Conservation (phyloP, 345 rosid genomes). For the Dimocarpus longan region DNA sequence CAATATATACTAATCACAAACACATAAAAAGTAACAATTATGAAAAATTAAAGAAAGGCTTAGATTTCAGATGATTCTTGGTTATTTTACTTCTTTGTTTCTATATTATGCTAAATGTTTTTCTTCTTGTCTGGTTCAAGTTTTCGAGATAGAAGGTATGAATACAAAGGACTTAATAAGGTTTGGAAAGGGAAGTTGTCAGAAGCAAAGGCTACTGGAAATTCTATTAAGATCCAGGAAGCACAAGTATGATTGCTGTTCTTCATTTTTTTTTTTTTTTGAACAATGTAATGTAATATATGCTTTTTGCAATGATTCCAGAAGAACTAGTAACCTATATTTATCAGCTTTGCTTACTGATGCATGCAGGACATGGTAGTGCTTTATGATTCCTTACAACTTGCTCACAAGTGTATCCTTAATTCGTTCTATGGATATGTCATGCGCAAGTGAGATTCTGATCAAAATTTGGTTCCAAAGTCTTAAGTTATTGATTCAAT, state of each 20-base stretch:
- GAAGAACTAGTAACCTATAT: conserved; percentile 8
- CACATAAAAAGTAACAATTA: too few relatives aligned
- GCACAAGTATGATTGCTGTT: conserved; percentile 64
- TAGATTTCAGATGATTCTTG: too few relatives aligned
- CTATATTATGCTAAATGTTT: conserved; percentile 24
- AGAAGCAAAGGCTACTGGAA: conserved; percentile 95
- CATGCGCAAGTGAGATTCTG: conserved; percentile 89
- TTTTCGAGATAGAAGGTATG: conserved; percentile 98
- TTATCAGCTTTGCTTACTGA: conserved; percentile 27
- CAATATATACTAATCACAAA: too few relatives aligned
- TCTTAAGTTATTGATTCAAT: conserved; percentile 12
- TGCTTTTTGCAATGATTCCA: conserved; percentile 4
- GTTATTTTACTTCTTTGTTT: neutral
- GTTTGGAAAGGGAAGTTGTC: conserved; percentile 96
- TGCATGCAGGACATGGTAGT: conserved; percentile 91
- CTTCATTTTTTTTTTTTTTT: conserved; percentile 12
- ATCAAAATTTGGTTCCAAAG: conserved; percentile 18
- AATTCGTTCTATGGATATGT: conserved; percentile 99
- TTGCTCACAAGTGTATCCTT: conserved; percentile 95
- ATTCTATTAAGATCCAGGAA: conserved; percentile 93
- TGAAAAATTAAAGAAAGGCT: too few relatives aligned
- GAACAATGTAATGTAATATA: conserved; percentile 1
- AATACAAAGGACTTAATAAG: conserved; percentile 95
- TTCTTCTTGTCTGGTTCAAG: conserved; percentile 43
- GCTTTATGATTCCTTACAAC: conserved; percentile 96